A percentile compares a stretch with the other conserved stretches of the same genome.
Evolutionary conservation across 345 rosid species (phyloP).

Genomic region (Conringia planisiliqua): DNA sequence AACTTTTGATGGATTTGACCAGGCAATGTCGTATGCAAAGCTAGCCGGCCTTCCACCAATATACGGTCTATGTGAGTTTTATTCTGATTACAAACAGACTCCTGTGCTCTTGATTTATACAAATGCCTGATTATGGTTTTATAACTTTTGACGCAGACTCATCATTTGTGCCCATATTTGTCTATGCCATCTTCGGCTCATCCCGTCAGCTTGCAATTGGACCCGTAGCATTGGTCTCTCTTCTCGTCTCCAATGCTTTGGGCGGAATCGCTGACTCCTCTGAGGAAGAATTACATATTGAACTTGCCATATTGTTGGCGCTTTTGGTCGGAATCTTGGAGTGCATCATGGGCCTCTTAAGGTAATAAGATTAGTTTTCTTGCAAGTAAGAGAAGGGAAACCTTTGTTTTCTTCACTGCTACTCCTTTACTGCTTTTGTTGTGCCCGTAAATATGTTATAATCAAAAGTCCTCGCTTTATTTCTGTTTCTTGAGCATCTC

Average conservation of each 20-base stretch:
- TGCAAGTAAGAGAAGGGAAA: neutral
- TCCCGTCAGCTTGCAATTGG: conserved; percentile 99
- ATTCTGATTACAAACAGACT: neutral
- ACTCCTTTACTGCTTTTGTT: neutral
- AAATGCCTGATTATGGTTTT: neutral
- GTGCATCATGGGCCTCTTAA: conserved; percentile 90
- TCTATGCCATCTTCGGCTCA: conserved; percentile 84
- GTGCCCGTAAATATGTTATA: neutral
- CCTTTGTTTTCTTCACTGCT: neutral
- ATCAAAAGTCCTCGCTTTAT: neutral
- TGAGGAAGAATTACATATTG: conserved; percentile 67
- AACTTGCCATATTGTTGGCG: conserved; percentile 88
- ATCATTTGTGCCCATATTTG: conserved; percentile 90
- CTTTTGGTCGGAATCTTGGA: conserved; percentile 92
- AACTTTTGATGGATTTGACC: conserved; percentile 41
- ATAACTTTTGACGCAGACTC: conserved; percentile 58
- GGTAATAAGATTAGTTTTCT: conserved; percentile 40
- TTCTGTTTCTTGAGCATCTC: neutral
- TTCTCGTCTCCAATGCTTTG: conserved; percentile 89
- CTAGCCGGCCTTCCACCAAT: conserved; percentile 94
- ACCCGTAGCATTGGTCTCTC: conserved; percentile 98
- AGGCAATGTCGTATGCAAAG: conserved; percentile 99
- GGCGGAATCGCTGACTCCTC: conserved; percentile 63
- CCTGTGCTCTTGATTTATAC: neutral
- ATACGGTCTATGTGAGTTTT: conserved; percentile 87